A percentile compares a stretch with the other conserved stretches of the same genome.
phyloP scores from a whole-genome alignment of 2,329 filamentous ascomycete genomes.

The Pseudogymnoascus sp. region DNA sequence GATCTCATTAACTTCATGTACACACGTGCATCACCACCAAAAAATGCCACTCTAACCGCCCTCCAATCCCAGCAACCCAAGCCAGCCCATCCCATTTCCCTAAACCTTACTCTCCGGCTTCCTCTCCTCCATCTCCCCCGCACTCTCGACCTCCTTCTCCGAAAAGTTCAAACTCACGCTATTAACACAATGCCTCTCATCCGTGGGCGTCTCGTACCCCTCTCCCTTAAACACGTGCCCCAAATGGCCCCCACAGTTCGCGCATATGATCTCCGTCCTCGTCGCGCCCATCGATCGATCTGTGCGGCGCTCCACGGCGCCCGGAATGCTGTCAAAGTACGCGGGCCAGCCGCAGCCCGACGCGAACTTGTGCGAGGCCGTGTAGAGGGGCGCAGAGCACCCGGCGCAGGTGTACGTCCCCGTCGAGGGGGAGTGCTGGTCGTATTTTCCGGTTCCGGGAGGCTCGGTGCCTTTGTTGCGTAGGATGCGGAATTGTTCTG shows the following conservation, averaged over 20 bases:
- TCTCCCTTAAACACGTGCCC: constrained; percentile 92
- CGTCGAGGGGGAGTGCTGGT: constrained; percentile 70
- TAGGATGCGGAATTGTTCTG: constrained; percentile 93
- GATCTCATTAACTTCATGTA: constrained; percentile 2
- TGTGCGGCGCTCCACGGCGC: constrained; percentile 74
- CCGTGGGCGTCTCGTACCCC: constrained; percentile 73
- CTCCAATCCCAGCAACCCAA: not conserved
- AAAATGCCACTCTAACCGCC: not conserved
- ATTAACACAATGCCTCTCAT: constrained; percentile 97
- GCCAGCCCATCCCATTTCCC: not conserved
- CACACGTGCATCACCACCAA: not conserved
- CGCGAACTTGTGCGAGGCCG: constrained; percentile 88
- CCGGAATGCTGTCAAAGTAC: constrained; percentile 92
- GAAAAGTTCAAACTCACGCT: constrained; percentile 79
- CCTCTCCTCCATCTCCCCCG: constrained; percentile 31
- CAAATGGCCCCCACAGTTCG: constrained; percentile 86
- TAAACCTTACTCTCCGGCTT: constrained; percentile 33
- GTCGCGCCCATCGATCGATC: constrained; percentile 74
- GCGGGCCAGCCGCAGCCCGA: constrained; percentile 97
- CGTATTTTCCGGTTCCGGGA: constrained; percentile 71
- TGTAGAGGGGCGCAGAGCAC: constrained; percentile 84
- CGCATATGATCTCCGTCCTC: constrained; percentile 88
- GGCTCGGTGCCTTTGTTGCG: constrained; percentile 87
- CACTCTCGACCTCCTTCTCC: constrained; percentile 49
- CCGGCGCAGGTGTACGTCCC: constrained; percentile 85